phyloP scores from a whole-genome alignment of 805 yeast species.

The Yarrowia sp. region DNA sequence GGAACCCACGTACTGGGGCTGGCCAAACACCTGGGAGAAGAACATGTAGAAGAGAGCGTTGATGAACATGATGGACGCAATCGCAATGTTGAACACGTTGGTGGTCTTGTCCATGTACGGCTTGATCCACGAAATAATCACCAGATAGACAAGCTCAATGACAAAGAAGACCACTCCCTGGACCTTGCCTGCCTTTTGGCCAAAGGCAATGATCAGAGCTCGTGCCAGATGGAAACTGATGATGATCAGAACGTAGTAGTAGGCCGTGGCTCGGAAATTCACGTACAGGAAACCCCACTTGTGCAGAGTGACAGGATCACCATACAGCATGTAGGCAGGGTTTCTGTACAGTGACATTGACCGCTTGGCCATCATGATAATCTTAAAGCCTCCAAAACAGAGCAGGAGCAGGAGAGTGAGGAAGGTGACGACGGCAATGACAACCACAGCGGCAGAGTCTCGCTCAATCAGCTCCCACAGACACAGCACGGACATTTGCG shows the following conservation, averaged over 20 bases:
- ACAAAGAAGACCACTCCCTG: slow-evolving; percentile 76
- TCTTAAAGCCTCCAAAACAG: slow-evolving; percentile 68
- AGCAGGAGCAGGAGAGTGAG: slow-evolving; percentile 56
- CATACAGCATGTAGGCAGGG: slow-evolving; percentile 87
- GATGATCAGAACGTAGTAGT: slow-evolving; percentile 71
- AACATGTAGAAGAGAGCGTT: slow-evolving; percentile 86
- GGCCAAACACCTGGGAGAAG: slow-evolving; percentile 78
- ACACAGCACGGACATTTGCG: slow-evolving; percentile 76
- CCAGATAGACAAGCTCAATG: slow-evolving; percentile 69
- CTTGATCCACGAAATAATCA: slow-evolving; percentile 61
- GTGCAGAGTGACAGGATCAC: slow-evolving; percentile 75
- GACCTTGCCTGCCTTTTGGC: slow-evolving; percentile 74
- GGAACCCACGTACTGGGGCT: slow-evolving; percentile 84
- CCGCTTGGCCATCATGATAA: slow-evolving; percentile 67
- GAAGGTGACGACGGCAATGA: slow-evolving; percentile 71
- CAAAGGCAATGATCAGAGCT: slow-evolving; percentile 79
- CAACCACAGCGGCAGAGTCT: slow-evolving; percentile 80
- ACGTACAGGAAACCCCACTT: slow-evolving; percentile 90
- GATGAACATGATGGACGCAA: slow-evolving; percentile 71
- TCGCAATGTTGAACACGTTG: slow-evolving; percentile 85
- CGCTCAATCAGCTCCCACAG: slow-evolving; percentile 84
- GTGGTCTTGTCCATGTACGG: slow-evolving; percentile 96
- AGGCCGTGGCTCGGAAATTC: slow-evolving; percentile 82
- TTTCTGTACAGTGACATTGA: slow-evolving; percentile 73
- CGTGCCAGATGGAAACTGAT: slow-evolving; percentile 66